phyloP scores from a whole-genome alignment of 2,329 filamentous ascomycete species.

The Didymella lethalis region DNA sequence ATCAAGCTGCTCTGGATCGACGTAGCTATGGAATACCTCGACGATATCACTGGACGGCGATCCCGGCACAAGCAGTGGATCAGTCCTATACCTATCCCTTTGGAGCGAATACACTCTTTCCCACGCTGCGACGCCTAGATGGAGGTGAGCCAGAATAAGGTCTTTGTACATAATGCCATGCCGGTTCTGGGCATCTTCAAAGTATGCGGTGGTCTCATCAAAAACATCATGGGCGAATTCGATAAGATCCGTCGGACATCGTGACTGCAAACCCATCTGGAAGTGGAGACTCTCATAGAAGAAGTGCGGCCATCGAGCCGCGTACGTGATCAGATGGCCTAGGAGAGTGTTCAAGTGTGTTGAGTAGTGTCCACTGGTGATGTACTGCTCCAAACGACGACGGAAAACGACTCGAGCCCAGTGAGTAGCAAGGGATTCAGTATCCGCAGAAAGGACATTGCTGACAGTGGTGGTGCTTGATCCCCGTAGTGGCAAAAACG shows the following conservation, averaged over 20 bases:
- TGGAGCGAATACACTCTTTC: not conserved
- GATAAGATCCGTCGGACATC: constrained; percentile 4
- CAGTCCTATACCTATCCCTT: not conserved
- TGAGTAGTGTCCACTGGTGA: not conserved
- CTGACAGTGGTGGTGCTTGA: not conserved
- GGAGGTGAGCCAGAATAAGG: constrained; percentile 8
- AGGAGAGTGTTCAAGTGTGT: not conserved
- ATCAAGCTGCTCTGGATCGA: constrained; percentile 3
- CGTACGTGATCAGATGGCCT: constrained; percentile 6
- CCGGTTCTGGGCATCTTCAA: not conserved
- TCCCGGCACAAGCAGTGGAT: not conserved
- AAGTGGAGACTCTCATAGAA: constrained; percentile 12
- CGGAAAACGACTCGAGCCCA: constrained; percentile 9
- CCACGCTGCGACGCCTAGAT: constrained; percentile 1
- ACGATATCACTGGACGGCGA: not conserved
- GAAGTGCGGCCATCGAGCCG: constrained; percentile 6
- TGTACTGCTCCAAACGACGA: constrained; percentile 4
- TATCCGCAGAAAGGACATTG: constrained; percentile 1
- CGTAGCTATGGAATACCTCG: constrained; percentile 5
- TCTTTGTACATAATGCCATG: constrained; percentile 1
- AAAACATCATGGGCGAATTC: constrained; percentile 10
- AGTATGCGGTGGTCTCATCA: constrained; percentile 12
- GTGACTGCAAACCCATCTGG: constrained; percentile 4
- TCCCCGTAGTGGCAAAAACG: constrained; percentile 1
- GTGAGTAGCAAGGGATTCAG: constrained; percentile 5